Conservation (phyloP, 2,329 filamentous ascomycete species). For the Conoideocrella luteorostrata region DNA sequence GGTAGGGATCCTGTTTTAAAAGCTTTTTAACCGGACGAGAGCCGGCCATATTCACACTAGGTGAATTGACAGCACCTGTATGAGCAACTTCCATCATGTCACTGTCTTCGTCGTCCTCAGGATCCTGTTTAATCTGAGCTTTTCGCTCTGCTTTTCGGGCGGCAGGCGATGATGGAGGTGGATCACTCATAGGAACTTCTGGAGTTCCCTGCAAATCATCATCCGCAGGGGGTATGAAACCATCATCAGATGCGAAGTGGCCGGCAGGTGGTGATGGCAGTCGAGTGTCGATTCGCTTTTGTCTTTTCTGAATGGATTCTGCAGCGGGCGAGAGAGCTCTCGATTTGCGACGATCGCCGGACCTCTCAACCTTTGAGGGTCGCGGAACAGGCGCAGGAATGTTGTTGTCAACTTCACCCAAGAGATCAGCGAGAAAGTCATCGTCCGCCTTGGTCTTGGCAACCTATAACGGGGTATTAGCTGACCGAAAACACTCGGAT, state of each 20-base stretch:
- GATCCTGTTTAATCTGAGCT: slow-evolving; percentile 41
- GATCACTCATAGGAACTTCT: slow-evolving; percentile 75
- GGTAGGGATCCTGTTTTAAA: slow-evolving; percentile 59
- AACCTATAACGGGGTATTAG: slow-evolving; percentile 39
- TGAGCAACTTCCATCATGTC: slow-evolving; percentile 85
- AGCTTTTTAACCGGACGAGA: slow-evolving; percentile 67
- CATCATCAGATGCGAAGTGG: slow-evolving; percentile 47
- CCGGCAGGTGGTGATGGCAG: slow-evolving; percentile 38
- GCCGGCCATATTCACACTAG: slow-evolving; percentile 79
- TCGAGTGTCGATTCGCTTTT: slow-evolving; percentile 45
- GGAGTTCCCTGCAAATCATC: slow-evolving; percentile 45
- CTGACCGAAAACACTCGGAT: neutral
- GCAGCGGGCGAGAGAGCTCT: slow-evolving; percentile 73
- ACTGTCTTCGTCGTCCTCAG: slow-evolving; percentile 65
- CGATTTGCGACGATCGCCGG: slow-evolving; percentile 69
- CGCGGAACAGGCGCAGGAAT: slow-evolving; percentile 48
- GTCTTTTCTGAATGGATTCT: slow-evolving; percentile 48
- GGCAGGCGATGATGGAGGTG: slow-evolving; percentile 79
- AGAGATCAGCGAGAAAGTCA: slow-evolving; percentile 75
- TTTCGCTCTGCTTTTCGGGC: slow-evolving; percentile 72
- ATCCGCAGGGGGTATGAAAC: slow-evolving; percentile 55
- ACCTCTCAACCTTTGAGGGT: slow-evolving; percentile 58
- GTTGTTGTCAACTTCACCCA: slow-evolving; percentile 84
- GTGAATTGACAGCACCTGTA: slow-evolving; percentile 58
- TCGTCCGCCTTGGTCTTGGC: slow-evolving; percentile 81